Evolutionary conservation across 2,329 filamentous ascomycete species (phyloP), one percentile per base, ranked within the genome.

Genomic region (Alternaria postmessia): DNA sequence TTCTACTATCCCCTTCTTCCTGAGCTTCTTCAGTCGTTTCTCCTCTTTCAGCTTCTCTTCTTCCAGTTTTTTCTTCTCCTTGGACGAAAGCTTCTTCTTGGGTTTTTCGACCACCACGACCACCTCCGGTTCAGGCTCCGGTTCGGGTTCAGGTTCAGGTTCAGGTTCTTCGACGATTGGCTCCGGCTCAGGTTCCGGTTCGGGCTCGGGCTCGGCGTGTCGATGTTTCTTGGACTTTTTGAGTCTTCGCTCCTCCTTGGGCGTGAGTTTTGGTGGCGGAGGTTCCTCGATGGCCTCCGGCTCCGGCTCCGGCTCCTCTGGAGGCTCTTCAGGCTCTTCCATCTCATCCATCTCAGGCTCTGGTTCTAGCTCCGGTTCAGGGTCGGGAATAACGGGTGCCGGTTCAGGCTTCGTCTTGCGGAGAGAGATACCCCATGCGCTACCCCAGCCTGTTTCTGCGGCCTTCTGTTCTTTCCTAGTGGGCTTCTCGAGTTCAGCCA

Each of bases 401-500:
- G 53, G 79, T 78, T 82, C 83, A 65, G 74, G 69, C 67, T 81
- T 81, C 62, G 77, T 78, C 59, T 79, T 79, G 67, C 80, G 81
- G 51, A 81, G 72, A 60, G 78, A 79, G 36, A 81, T 75, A 58
- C 81, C 81, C 79, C 79, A 82, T 54, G 79, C 78, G 54, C 77
- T 81, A 34, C 80, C 81, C 71, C 75, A 78, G 24, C 75, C 47
- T 7, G 60, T 54, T 28, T 73, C 54, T 12, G 18, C 18, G 5
- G 38, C 38, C 18, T 70, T 69, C 38, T 72, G 68, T 38, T 75
- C 68, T 43, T 73, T 68, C 52, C 67, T 70, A 65, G 75, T 61
- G 7, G 53, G 69, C 53, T 79, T 73, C 42, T 77, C 79, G 18
- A 79, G 66, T 55, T 80, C 76, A 14, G 75, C 75, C 18, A 78